Conservation (phyloP, 306 rosid genomes). For the Vigna mungo region DNA sequence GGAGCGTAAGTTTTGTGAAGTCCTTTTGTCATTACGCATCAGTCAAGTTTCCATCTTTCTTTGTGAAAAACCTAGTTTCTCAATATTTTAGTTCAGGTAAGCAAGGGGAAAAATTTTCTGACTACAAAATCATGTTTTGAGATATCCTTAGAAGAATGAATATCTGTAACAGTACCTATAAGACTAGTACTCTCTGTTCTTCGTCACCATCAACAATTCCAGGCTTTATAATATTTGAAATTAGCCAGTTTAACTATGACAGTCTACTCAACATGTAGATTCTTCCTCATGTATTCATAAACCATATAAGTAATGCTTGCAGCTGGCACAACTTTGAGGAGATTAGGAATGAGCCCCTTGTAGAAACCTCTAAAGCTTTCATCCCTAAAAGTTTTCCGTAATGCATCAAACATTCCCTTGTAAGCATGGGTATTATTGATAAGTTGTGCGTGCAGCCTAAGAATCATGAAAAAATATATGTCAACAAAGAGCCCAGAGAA, state of each 20-base stretch:
- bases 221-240: conserved; percentile 50
- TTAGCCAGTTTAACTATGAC: conserved; percentile 37
- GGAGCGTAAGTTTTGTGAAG: conserved; percentile 10
- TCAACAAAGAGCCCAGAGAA: conserved; percentile 32
- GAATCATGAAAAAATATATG: conserved; percentile 24
- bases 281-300: conserved; percentile 62
- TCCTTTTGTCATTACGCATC: conserved; percentile 9
- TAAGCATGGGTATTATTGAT: conserved; percentile 45
- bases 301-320: conserved; percentile 66
- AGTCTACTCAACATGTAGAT: conserved; percentile 51
- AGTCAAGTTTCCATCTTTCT: conserved; percentile 30
- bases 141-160: conserved; percentile 51
- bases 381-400: conserved; percentile 55
- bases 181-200: conserved; percentile 43
- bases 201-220: conserved; percentile 54
- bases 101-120: conserved; percentile 61
- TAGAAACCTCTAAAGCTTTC: conserved; percentile 61
- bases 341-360: conserved; percentile 66
- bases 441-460: conserved; percentile 62
- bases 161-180: conserved; percentile 54
- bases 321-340: conserved; percentile 69
- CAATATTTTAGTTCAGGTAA: conserved; percentile 55
- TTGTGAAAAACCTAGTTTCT: conserved; percentile 50
- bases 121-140: conserved; percentile 67
- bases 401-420: conserved; percentile 64